Conservation (phyloP, 495 filamentous ascomycete species). For the Aspergillus homomorphus region DNA sequence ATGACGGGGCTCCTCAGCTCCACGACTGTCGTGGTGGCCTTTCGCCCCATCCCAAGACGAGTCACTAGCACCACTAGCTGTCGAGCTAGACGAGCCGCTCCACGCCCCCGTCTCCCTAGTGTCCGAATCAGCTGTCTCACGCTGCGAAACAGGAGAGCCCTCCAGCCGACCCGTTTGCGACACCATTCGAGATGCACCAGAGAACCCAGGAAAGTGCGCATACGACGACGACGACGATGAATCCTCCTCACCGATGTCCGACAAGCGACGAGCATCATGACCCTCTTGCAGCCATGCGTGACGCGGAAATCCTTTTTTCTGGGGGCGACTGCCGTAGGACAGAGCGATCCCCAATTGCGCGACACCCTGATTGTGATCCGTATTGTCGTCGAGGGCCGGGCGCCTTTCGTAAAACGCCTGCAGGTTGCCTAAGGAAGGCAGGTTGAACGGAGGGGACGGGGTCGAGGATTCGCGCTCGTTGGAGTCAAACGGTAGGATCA, state of each 20-base stretch:
- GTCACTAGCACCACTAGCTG: slow-evolving; percentile 37
- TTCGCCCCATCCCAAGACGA: slow-evolving; percentile 22
- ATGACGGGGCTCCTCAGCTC: slow-evolving; percentile 1
- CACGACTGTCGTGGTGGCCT: slow-evolving; percentile 15
- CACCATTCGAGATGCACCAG: slow-evolving; percentile 7
- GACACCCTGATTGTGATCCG: slow-evolving; percentile 17
- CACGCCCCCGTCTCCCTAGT: slow-evolving; percentile 23
- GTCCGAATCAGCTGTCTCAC: slow-evolving; percentile 11
- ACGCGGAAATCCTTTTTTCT: slow-evolving; percentile 42
- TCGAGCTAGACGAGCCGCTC: slow-evolving; percentile 42
- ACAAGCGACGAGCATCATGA: slow-evolving; percentile 60
- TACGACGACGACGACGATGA: slow-evolving; percentile 29
- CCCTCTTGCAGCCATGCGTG: slow-evolving; percentile 50
- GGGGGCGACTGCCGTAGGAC: slow-evolving; percentile 13
- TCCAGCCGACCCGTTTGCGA: slow-evolving; percentile 12
- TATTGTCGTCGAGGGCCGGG: slow-evolving; percentile 12
- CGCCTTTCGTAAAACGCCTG: slow-evolving; percentile 29
- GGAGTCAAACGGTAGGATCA: slow-evolving; percentile 72
- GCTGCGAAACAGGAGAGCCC: slow-evolving; percentile 17
- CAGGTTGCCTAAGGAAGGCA: slow-evolving; percentile 37
- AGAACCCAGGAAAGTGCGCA: slow-evolving; percentile 22
- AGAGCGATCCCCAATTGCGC: slow-evolving; percentile 14
- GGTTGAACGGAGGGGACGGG: slow-evolving; percentile 45
- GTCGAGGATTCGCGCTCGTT: slow-evolving; percentile 57
- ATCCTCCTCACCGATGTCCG: slow-evolving; percentile 68